Percentiles rank a stretch among this genome's conserved stretches.
Evolutionary conservation across 352 stramenopile genomes (phyloP).

Genomic region (Blastocystis sp.): DNA sequence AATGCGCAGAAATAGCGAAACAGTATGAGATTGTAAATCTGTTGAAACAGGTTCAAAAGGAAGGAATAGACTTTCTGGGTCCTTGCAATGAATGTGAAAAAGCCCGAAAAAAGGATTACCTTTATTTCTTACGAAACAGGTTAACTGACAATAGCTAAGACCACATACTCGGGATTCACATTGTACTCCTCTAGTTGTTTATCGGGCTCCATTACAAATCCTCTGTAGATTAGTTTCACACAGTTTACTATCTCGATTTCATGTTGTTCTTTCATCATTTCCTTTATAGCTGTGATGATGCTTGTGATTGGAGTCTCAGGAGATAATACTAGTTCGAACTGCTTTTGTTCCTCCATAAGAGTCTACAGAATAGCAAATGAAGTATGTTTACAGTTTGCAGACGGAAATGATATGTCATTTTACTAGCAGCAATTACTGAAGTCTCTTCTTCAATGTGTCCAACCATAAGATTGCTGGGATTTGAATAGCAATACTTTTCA

Average conservation of each 20-base stretch:
- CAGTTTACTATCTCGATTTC: background rate
- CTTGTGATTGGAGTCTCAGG: background rate
- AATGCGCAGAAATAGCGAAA: constrained; percentile 21
- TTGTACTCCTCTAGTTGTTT: background rate
- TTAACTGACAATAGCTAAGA: constrained; percentile 42
- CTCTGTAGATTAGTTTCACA: constrained; percentile 35
- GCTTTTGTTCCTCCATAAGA: background rate
- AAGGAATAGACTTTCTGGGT: constrained; percentile 6
- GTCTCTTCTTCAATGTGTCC: constrained; percentile 34
- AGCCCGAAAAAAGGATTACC: background rate
- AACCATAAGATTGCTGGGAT: constrained; percentile 45
- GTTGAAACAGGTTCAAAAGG: constrained; percentile 6
- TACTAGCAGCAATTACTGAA: background rate
- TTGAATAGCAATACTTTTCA: constrained; percentile 60
- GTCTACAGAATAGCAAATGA: background rate
- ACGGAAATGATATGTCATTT: constrained; percentile 23
- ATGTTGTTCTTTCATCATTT: constrained; percentile 10
- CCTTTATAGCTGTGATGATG: background rate
- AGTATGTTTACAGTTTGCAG: background rate
- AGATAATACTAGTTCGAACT: background rate
- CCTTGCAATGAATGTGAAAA: constrained; percentile 34
- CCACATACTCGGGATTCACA: constrained; percentile 46
- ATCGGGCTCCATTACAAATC: constrained; percentile 14
- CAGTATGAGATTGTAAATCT: constrained; percentile 5
- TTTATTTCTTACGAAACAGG: constrained; percentile 48